Percentiles rank a stretch among this genome's conserved stretches.
These are phyloP conservation scores for Boletus calvinii DNA, from an alignment of 1,284 basidiomycete genomes.

Conservation along the genomic window DNA sequence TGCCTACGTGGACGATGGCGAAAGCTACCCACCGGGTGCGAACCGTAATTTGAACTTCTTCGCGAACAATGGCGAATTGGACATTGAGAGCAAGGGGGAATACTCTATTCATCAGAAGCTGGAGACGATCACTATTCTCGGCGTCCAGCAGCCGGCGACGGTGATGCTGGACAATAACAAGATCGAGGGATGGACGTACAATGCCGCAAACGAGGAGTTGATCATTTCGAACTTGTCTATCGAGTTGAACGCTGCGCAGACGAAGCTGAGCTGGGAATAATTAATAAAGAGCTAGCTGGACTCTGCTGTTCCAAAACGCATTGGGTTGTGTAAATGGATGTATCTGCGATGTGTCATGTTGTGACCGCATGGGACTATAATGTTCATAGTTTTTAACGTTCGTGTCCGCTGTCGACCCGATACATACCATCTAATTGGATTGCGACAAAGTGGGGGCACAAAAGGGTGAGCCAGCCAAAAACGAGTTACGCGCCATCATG, in stretches of 20 bases:
- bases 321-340: not conserved
- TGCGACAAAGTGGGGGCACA: too few species aligned
- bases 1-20: constrained; percentile 58
- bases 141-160: constrained; percentile 38
- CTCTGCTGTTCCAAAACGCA: not conserved
- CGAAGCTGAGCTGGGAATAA: constrained; percentile 29
- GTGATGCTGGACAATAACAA: constrained; percentile 36
- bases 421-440: too few species aligned
- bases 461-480: too few species aligned
- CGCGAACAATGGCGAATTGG: constrained; percentile 34
- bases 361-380: too few species aligned
- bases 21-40: constrained; percentile 49
- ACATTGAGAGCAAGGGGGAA: constrained; percentile 40
- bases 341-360: not conserved
- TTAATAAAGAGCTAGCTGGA: not conserved
- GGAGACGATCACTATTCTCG: constrained; percentile 48
- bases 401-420: too few species aligned
- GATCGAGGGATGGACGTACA: constrained; percentile 38
- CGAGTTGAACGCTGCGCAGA: constrained; percentile 35
- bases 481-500: too few species aligned
- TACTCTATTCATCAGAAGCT: constrained; percentile 46
- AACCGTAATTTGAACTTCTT: constrained; percentile 46
- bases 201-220: constrained; percentile 34
- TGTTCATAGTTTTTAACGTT: too few species aligned
- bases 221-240: constrained; percentile 31